A percentile compares a stretch with the other conserved stretches of the same genome.
These are phyloP conservation scores for Ceratocystis cubensis DNA, from an alignment of 2,329 filamentous ascomycete genomes.

Conservation along the genomic window DNA sequence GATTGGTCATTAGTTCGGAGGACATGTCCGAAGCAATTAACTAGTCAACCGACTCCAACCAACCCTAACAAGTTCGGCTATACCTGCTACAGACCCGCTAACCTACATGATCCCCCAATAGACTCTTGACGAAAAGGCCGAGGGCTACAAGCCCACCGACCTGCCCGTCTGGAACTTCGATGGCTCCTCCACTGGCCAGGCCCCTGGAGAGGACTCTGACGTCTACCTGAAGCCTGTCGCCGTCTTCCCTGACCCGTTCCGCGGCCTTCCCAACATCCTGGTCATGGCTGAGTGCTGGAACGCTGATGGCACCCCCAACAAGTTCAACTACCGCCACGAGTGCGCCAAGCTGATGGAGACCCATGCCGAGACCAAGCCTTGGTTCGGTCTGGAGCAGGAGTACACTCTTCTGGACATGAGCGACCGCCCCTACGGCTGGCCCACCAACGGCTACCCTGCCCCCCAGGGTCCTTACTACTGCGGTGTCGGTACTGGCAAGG, in stretches of 20 bases:
- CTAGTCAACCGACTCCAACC: neutral
- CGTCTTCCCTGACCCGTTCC: conserved; percentile 86
- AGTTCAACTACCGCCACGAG: conserved; percentile 96
- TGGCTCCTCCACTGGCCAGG: conserved; percentile 84
- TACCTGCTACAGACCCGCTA: neutral
- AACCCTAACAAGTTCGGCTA: neutral
- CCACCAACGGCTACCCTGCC: conserved; percentile 66
- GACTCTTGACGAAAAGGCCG: conserved; percentile 39
- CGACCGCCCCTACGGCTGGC: conserved; percentile 73
- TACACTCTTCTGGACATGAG: conserved; percentile 69
- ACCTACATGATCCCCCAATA: conserved; percentile 23
- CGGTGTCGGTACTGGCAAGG: conserved; percentile 92
- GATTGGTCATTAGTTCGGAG: conserved; percentile 13
- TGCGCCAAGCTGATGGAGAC: conserved; percentile 79
- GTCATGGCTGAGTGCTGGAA: conserved; percentile 94
- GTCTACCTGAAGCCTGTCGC: conserved; percentile 89
- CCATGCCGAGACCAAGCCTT: conserved; percentile 70
- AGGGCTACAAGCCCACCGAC: conserved; percentile 36
- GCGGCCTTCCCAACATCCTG: conserved; percentile 77
- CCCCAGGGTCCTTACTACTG: conserved; percentile 83
- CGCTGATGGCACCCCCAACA: conserved; percentile 87
- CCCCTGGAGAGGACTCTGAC: conserved; percentile 89
- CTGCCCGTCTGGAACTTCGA: conserved; percentile 46
- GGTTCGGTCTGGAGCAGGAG: conserved; percentile 97
- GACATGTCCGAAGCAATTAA: neutral